Evolutionary conservation across 2,329 filamentous ascomycete genomes (phyloP).

Genomic region (Dryadomyces sulphureus): DNA sequence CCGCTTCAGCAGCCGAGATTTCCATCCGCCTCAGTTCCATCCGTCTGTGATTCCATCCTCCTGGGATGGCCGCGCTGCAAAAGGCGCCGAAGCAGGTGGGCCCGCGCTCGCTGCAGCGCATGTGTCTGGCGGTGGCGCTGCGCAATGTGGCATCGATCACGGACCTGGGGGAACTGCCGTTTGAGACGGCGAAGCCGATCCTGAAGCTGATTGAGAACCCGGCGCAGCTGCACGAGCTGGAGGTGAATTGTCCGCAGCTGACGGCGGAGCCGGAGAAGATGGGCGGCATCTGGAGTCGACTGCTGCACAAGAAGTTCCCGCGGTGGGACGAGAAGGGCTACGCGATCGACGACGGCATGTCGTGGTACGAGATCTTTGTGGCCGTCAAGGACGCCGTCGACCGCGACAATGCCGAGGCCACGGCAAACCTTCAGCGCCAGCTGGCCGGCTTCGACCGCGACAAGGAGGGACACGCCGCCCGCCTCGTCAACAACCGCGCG

Average conservation of each 20-base stretch:
- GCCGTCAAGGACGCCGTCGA: slow-evolving; percentile 43
- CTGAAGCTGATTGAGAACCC: slow-evolving; percentile 59
- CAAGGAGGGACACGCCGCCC: slow-evolving; percentile 40
- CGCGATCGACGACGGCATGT: slow-evolving; percentile 45
- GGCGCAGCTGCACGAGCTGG: slow-evolving; percentile 59
- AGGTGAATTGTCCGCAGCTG: slow-evolving; percentile 64
- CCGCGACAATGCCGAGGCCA: slow-evolving; percentile 39
- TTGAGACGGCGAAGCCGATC: slow-evolving; percentile 49
- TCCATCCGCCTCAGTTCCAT: too few relatives aligned
- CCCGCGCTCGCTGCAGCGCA: slow-evolving; percentile 29
- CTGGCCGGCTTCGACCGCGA: slow-evolving; percentile 42
- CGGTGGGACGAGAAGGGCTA: slow-evolving; percentile 48
- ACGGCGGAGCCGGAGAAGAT: slow-evolving; percentile 50
- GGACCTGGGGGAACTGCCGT: slow-evolving; percentile 59
- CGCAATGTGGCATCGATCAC: slow-evolving; percentile 42
- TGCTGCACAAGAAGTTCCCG: slow-evolving; percentile 68
- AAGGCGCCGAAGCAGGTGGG: slow-evolving; percentile 7
- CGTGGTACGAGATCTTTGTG: slow-evolving; percentile 66
- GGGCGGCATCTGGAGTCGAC: slow-evolving; percentile 59
- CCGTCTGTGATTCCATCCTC: background rate
- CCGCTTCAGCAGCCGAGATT: too few relatives aligned
- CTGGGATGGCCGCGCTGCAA: background rate
- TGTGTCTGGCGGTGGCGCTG: slow-evolving; percentile 35
- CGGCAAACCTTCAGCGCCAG: slow-evolving; percentile 40
- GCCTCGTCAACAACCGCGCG: slow-evolving; percentile 34